These are phyloP conservation scores for Elsinoe necatrix DNA, from an alignment of 2,329 filamentous ascomycete species.

Conservation along the genomic window DNA sequence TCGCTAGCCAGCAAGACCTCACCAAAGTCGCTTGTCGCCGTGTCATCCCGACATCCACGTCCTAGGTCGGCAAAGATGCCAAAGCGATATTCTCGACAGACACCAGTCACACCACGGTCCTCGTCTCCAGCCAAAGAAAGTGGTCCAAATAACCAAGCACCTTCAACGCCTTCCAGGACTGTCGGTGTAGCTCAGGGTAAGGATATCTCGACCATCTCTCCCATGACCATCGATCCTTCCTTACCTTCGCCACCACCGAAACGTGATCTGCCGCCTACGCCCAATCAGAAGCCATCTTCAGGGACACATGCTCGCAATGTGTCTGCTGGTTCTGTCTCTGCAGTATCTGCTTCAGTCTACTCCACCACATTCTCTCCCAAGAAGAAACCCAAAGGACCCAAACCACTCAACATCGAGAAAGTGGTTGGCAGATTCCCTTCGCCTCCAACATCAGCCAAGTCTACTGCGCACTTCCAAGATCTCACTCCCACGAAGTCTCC, in stretches of 20 bases:
- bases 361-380: background rate
- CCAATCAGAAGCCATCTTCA: conserved; percentile 9
- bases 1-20: background rate
- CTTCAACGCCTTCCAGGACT: background rate
- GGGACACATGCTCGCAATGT: background rate
- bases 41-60: background rate
- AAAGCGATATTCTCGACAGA: background rate
- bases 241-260: conserved; percentile 29
- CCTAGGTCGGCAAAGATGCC: conserved; percentile 13
- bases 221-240: conserved; percentile 15
- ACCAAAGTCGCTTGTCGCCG: background rate
- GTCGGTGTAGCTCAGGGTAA: background rate
- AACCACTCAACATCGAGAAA: conserved; percentile 9
- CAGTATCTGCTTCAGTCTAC: background rate
- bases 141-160: background rate
- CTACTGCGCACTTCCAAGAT: background rate
- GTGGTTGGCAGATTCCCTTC: conserved; percentile 1
- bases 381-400: background rate
- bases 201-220: conserved; percentile 5
- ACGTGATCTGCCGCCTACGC: conserved; percentile 28
- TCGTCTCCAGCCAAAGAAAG: conserved; percentile 12
- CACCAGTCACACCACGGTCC: background rate
- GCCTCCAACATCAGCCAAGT: background rate
- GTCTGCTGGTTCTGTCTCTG: background rate
- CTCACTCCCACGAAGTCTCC: background rate